These are phyloP conservation scores for Fraxinus xanthoxyloides DNA, from an alignment of 305 asterid species.

Conservation along the genomic window DNA sequence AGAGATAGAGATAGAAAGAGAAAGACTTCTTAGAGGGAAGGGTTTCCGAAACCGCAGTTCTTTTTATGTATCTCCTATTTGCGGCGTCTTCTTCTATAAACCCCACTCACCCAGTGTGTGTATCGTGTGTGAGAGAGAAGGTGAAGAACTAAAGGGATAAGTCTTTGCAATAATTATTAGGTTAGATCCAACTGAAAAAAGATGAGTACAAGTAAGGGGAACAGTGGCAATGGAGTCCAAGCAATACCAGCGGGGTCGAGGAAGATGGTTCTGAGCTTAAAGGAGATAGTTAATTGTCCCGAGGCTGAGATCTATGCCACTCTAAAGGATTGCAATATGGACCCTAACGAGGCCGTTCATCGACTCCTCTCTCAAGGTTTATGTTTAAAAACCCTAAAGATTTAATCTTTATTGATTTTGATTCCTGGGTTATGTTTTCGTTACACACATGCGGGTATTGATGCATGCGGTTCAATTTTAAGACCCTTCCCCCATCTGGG, in stretches of 20 bases:
- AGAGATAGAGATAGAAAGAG: background rate
- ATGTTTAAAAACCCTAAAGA: slow-evolving; percentile 19
- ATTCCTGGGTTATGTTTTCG: background rate
- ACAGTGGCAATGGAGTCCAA: slow-evolving; percentile 42
- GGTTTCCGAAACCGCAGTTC: slow-evolving; percentile 34
- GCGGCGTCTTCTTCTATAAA: slow-evolving; percentile 21
- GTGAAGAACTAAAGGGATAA: slow-evolving; percentile 24
- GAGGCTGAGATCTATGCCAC: slow-evolving; percentile 92
- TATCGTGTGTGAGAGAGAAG: background rate
- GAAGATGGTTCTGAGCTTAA: slow-evolving; percentile 86
- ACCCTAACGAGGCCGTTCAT: slow-evolving; percentile 88
- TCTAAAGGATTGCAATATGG: slow-evolving; percentile 91
- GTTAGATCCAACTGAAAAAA: slow-evolving; percentile 37
- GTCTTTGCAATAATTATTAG: slow-evolving; percentile 7
- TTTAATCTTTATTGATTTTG: background rate
- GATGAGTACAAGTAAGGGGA: slow-evolving; percentile 47
- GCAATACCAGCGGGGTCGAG: slow-evolving; percentile 65
- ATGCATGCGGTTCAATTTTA: background rate
- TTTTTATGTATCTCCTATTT: slow-evolving; percentile 21
- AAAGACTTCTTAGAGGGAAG: slow-evolving; percentile 11
- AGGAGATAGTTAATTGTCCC: slow-evolving; percentile 78
- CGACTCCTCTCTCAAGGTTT: slow-evolving; percentile 86
- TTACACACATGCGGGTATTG: background rate
- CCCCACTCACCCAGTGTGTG: slow-evolving; percentile 21
- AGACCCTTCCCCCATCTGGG: background rate